Evolutionary conservation across 257 asterid genomes (phyloP).

Genomic region (Ocimum tenuiflorum): DNA sequence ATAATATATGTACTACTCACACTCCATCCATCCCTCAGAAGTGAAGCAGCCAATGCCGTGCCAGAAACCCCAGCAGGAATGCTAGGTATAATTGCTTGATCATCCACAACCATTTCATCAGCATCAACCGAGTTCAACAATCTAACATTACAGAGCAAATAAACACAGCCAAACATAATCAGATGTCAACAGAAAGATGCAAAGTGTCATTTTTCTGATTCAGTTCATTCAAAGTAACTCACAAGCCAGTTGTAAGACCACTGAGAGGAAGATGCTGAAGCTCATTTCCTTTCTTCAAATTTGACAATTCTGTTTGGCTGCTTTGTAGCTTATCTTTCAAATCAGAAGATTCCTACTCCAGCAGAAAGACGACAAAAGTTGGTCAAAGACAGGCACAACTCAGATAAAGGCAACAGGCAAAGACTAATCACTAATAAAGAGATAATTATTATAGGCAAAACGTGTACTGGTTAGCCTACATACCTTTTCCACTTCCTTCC

Average conservation of each 20-base stretch:
- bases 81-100: constrained; percentile 58
- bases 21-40: constrained; percentile 97
- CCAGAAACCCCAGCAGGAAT: constrained; percentile 86
- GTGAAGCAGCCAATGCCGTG: constrained; percentile 93
- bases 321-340: constrained; percentile 53
- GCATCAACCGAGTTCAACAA: constrained; percentile 31
- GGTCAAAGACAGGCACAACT: neutral
- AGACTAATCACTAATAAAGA: constrained; percentile 1
- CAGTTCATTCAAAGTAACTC: constrained; percentile 27
- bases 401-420: neutral
- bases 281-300: constrained; percentile 43
- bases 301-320: constrained; percentile 50
- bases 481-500: constrained; percentile 69
- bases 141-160: constrained; percentile 26
- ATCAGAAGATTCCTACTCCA: constrained; percentile 49
- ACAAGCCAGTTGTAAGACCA: constrained; percentile 47
- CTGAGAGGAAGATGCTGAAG: constrained; percentile 45
- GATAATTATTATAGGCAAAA: neutral
- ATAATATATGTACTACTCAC: constrained; percentile 38
- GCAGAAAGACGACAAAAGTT: neutral
- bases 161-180: neutral
- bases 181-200: neutral
- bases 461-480: neutral
- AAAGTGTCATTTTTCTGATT: neutral
- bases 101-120: constrained; percentile 40